Evolutionary conservation across 2,329 filamentous ascomycete genomes (phyloP).

Genomic region (Harringtonia lauricola): DNA sequence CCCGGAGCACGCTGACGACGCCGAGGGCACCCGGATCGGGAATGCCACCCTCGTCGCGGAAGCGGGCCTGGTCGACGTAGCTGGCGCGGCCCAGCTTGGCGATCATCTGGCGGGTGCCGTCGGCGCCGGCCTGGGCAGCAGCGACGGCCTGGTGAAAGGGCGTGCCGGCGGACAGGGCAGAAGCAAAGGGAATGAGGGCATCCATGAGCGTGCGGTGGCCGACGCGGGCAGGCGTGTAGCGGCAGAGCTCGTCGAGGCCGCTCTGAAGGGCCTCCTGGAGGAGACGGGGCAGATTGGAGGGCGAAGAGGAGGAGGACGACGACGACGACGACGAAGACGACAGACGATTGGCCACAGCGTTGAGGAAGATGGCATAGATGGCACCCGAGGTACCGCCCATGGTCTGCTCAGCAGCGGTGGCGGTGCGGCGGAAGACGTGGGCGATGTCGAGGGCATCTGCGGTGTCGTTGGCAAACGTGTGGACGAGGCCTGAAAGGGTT

Average conservation of each 20-base stretch:
- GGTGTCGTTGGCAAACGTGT: slow-evolving; percentile 44
- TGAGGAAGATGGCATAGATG: slow-evolving; percentile 72
- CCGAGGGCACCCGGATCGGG: slow-evolving; percentile 49
- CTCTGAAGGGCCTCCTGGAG: slow-evolving; percentile 58
- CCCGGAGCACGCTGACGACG: not conserved
- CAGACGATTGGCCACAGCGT: slow-evolving; percentile 60
- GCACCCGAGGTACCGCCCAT: slow-evolving; percentile 53
- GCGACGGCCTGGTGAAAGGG: slow-evolving; percentile 60
- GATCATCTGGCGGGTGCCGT: slow-evolving; percentile 85
- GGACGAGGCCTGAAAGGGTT: slow-evolving; percentile 33
- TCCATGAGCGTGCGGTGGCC: slow-evolving; percentile 87
- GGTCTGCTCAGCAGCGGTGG: slow-evolving; percentile 34
- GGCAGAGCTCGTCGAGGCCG: slow-evolving; percentile 58
- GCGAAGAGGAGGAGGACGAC: slow-evolving; percentile 20
- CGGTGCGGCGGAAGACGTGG: no score
- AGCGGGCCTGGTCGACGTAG: slow-evolving; percentile 68
- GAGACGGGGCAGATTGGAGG: slow-evolving; percentile 44
- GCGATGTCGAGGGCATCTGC: slow-evolving; percentile 33
- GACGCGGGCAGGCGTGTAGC: slow-evolving; percentile 77
- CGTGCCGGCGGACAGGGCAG: slow-evolving; percentile 52
- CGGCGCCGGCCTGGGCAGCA: slow-evolving; percentile 63
- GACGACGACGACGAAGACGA: slow-evolving; percentile 20
- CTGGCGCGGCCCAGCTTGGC: slow-evolving; percentile 74
- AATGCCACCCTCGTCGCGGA: slow-evolving; percentile 43
- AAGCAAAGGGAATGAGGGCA: slow-evolving; percentile 76